Evolutionary conservation across 495 filamentous ascomycete species (phyloP).

Genomic region (Lasiosphaeria ovina): DNA sequence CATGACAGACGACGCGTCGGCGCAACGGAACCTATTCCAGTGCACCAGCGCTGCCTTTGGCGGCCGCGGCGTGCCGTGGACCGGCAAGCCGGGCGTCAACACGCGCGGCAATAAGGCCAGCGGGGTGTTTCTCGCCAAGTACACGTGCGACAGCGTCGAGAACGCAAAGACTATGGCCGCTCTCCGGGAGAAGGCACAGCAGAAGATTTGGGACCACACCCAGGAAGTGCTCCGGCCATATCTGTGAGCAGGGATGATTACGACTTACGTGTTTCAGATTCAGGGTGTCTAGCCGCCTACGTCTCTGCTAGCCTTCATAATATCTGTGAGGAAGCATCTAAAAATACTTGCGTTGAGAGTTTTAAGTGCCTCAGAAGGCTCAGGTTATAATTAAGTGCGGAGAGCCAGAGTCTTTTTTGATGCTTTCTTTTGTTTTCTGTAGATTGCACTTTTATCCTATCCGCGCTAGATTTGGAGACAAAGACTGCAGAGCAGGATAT

Average conservation of each 20-base stretch:
- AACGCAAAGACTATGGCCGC: slow-evolving; percentile 31
- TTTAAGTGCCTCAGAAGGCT: too few species aligned
- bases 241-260: slow-evolving; percentile 10
- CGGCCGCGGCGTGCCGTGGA: slow-evolving; percentile 28
- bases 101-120: slow-evolving; percentile 15
- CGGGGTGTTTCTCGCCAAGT: slow-evolving; percentile 34
- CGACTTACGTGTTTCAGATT: neutral
- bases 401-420: too few species aligned
- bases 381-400: too few species aligned
- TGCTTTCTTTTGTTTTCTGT: too few species aligned
- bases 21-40: slow-evolving; percentile 32
- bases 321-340: too few species aligned
- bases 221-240: slow-evolving; percentile 28
- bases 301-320: too few species aligned
- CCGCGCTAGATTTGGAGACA: too few species aligned
- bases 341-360: too few species aligned
- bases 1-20: slow-evolving; percentile 28
- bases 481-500: too few species aligned
- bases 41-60: slow-evolving; percentile 35
- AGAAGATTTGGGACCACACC: slow-evolving; percentile 33
- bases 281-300: neutral
- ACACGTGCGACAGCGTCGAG: slow-evolving; percentile 28
- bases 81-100: slow-evolving; percentile 26
- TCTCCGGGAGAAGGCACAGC: slow-evolving; percentile 26
- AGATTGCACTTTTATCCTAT: too few species aligned